phyloP scores from a whole-genome alignment of 1,284 basidiomycete genomes.

The Megacollybia platyphylla region DNA sequence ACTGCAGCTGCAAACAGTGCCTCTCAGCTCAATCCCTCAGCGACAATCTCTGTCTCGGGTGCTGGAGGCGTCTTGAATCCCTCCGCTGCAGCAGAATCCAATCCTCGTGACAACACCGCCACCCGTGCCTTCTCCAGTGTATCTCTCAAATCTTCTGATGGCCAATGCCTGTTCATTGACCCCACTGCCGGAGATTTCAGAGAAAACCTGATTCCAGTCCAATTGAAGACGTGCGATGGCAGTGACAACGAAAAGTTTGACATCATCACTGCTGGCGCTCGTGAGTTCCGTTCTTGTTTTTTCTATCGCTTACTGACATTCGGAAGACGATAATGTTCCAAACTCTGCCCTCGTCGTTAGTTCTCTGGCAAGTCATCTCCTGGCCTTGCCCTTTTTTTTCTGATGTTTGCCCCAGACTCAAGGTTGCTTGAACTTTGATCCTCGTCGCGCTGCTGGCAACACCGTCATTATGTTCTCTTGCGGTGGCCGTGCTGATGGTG shows the following conservation, averaged over 20 bases:
- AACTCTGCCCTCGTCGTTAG: conserved; percentile 9
- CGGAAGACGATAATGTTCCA: conserved; percentile 6
- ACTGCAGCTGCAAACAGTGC: background rate
- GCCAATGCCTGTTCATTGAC: conserved; percentile 11
- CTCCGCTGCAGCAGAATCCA: conserved; percentile 9
- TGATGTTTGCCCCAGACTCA: conserved; percentile 4
- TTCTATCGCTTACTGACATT: conserved; percentile 1
- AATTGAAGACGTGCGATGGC: conserved; percentile 7
- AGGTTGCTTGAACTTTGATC: conserved; percentile 13
- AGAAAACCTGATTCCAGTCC: conserved; percentile 10
- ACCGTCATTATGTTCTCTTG: conserved; percentile 14
- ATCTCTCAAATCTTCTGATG: conserved; percentile 11
- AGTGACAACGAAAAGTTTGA: conserved; percentile 9
- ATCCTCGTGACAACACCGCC: conserved; percentile 11
- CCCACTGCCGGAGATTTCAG: conserved; percentile 9
- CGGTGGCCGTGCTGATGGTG: conserved; percentile 14
- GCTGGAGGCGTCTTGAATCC: conserved; percentile 1
- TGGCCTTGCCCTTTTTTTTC: background rate
- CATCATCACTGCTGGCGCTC: conserved; percentile 9
- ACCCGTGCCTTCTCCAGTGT: conserved; percentile 11
- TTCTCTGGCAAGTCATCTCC: conserved; percentile 6
- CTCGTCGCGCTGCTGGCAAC: conserved; percentile 11
- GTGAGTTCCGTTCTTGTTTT: conserved; percentile 1
- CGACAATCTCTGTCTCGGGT: background rate
- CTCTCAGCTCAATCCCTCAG: background rate